Evolutionary conservation across 1,284 basidiomycete species (phyloP).

Genomic region (Moesziomyces sp.): DNA sequence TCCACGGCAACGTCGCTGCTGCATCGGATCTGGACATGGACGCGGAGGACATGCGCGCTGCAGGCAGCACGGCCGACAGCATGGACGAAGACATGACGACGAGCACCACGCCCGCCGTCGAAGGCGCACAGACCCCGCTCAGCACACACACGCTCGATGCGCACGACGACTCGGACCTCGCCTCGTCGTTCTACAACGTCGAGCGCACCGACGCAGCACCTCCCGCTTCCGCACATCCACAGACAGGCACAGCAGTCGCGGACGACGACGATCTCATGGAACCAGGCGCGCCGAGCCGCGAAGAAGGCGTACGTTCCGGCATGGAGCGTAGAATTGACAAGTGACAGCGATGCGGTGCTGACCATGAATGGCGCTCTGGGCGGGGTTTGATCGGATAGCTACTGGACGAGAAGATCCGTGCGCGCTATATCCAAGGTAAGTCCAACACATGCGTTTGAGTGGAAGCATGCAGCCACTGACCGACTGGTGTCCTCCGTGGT

Average conservation of each 20-base stretch:
- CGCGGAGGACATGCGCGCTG: constrained; percentile 6
- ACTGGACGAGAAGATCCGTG: constrained; percentile 52
- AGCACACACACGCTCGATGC: constrained; percentile 12
- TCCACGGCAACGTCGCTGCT: too few species aligned
- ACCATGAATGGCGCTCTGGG: background rate
- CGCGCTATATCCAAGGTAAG: constrained; percentile 54
- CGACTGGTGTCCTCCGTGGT: background rate
- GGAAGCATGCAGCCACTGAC: background rate
- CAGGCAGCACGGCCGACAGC: background rate
- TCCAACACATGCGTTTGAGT: background rate
- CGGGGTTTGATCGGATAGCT: constrained; percentile 8
- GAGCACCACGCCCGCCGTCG: constrained; percentile 10
- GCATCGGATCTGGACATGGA: constrained; percentile 4
- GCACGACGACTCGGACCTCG: constrained; percentile 25
- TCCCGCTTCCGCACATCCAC: background rate
- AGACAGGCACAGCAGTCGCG: background rate
- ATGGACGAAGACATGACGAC: constrained; percentile 23
- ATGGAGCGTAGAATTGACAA: background rate
- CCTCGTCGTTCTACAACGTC: constrained; percentile 26
- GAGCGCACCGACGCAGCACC: constrained; percentile 1
- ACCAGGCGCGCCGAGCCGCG: constrained; percentile 20
- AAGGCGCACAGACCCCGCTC: constrained; percentile 21
- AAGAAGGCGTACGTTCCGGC: constrained; percentile 19
- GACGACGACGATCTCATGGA: constrained; percentile 29
- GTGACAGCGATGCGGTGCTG: background rate